Percentiles rank a stretch among this genome's conserved stretches.
Evolutionary conservation across 495 filamentous ascomycete species (phyloP).

Genomic region (Trichoderma reesei): DNA sequence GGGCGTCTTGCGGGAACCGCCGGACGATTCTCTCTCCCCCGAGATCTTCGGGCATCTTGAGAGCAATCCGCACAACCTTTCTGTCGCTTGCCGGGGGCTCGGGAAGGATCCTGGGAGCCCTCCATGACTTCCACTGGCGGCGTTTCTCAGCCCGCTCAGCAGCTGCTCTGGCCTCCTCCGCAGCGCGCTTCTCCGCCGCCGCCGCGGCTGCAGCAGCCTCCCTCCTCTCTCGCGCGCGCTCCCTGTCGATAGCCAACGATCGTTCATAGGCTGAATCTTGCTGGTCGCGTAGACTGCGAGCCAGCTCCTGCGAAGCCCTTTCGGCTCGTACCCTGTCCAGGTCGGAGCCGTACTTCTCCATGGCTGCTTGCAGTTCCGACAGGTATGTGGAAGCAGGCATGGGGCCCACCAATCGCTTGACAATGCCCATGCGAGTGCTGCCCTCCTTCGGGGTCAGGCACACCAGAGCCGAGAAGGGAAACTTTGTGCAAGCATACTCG

Average conservation of each 20-base stretch:
- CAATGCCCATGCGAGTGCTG: slow-evolving; percentile 75
- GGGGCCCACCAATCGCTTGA: slow-evolving; percentile 64
- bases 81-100: slow-evolving; percentile 59
- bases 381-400: slow-evolving; percentile 57
- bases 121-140: slow-evolving; percentile 72
- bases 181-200: slow-evolving; percentile 43
- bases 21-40: slow-evolving; percentile 55
- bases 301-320: slow-evolving; percentile 65
- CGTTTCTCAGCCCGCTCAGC: slow-evolving; percentile 47
- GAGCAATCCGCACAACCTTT: slow-evolving; percentile 67
- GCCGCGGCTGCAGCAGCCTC: slow-evolving; percentile 65
- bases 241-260: slow-evolving; percentile 76
- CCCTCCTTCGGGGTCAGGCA: slow-evolving; percentile 73
- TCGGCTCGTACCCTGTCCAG: slow-evolving; percentile 58
- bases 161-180: slow-evolving; percentile 53
- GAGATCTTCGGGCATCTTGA: slow-evolving; percentile 65
- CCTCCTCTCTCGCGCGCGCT: slow-evolving; percentile 59
- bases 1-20: slow-evolving; percentile 52
- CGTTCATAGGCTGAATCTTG: slow-evolving; percentile 91
- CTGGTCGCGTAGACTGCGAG: slow-evolving; percentile 65
- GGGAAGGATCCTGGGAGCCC: slow-evolving; percentile 51
- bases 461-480: slow-evolving; percentile 76
- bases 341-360: slow-evolving; percentile 57
- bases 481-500: slow-evolving; percentile 77
- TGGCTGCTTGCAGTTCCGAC: slow-evolving; percentile 57